Evolutionary conservation across 768 basidiomycete genomes (phyloP).

Genomic region (Rhodotorula paludigena): DNA sequence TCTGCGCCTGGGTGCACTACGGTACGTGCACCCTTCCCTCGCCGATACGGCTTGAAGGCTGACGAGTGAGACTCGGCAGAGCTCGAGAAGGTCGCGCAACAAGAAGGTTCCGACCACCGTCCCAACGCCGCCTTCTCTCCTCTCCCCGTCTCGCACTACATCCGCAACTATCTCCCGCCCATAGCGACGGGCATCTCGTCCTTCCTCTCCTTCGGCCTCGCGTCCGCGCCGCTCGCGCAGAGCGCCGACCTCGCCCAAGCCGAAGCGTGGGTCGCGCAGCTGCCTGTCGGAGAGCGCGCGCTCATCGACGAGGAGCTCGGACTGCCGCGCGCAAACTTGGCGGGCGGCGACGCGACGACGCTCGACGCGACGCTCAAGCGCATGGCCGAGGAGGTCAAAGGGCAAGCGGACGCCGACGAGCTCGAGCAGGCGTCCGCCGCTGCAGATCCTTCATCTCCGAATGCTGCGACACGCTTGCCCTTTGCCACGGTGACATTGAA

Average conservation of each 20-base stretch:
- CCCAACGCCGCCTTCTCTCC: conserved; percentile 28
- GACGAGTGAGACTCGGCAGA: conserved; percentile 12
- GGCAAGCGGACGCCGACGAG: conserved; percentile 11
- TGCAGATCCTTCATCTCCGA: too few relatives aligned
- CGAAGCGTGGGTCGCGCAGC: conserved; percentile 11
- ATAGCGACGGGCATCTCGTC: neutral
- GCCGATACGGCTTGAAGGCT: neutral
- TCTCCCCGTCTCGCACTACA: conserved; percentile 25
- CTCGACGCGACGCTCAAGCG: conserved; percentile 2
- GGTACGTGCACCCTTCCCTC: conserved; percentile 24
- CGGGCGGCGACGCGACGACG: neutral
- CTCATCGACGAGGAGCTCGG: neutral
- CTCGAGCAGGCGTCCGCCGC: neutral
- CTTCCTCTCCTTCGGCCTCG: conserved; percentile 17
- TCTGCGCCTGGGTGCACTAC: conserved; percentile 40
- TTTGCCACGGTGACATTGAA: too few relatives aligned
- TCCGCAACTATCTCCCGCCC: conserved; percentile 8
- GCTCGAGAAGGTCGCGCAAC: conserved; percentile 34
- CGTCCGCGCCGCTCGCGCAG: neutral
- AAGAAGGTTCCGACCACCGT: conserved; percentile 27
- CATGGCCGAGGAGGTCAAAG: conserved; percentile 17
- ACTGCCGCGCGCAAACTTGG: too few relatives aligned
- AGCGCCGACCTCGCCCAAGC: neutral
- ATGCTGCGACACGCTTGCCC: too few relatives aligned
- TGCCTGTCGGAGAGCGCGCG: neutral